Percentiles rank a stretch among this genome's conserved stretches.
These are phyloP conservation scores for Nematocida sp. DNA, from an alignment of 371 early-diverging fungal genomes.

Conservation along the genomic window DNA sequence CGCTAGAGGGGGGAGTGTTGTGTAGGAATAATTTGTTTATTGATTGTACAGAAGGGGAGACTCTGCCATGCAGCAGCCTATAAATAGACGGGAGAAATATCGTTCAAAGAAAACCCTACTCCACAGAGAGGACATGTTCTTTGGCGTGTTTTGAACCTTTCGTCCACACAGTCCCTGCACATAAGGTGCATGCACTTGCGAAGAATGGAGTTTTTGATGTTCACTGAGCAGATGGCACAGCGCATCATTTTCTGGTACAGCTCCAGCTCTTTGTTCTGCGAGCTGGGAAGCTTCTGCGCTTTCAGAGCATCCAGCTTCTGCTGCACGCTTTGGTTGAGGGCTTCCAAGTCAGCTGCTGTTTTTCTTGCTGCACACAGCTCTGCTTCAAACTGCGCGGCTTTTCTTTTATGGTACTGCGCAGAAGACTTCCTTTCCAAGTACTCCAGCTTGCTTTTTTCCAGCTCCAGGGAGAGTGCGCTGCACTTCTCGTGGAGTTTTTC, in stretches of 20 bases:
- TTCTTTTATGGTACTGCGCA: conserved; percentile 49
- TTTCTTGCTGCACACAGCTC: conserved; percentile 23
- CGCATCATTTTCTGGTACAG: conserved; percentile 55
- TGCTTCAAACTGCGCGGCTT: conserved; percentile 35
- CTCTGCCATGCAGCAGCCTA: background rate
- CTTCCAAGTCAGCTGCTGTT: conserved; percentile 14
- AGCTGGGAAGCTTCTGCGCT: background rate
- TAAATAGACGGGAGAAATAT: conserved; percentile 75
- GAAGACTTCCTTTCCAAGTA: conserved; percentile 45
- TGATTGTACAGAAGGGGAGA: background rate
- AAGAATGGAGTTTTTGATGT: conserved; percentile 60
- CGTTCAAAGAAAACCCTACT: conserved; percentile 77
- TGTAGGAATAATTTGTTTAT: conserved; percentile 28
- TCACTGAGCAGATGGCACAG: conserved; percentile 60
- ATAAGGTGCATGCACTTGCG: conserved; percentile 64
- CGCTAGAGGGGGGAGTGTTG: too few relatives aligned
- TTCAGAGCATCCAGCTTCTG: background rate
- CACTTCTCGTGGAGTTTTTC: background rate
- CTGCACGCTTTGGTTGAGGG: conserved; percentile 3
- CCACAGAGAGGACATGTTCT: conserved; percentile 94
- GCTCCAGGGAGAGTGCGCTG: background rate
- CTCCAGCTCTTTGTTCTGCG: conserved; percentile 24
- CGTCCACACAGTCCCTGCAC: conserved; percentile 77
- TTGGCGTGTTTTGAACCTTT: conserved; percentile 76
- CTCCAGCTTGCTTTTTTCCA: conserved; percentile 20